phyloP scores from a whole-genome alignment of 129 eudicot genomes.

The Deinandra increscens region DNA sequence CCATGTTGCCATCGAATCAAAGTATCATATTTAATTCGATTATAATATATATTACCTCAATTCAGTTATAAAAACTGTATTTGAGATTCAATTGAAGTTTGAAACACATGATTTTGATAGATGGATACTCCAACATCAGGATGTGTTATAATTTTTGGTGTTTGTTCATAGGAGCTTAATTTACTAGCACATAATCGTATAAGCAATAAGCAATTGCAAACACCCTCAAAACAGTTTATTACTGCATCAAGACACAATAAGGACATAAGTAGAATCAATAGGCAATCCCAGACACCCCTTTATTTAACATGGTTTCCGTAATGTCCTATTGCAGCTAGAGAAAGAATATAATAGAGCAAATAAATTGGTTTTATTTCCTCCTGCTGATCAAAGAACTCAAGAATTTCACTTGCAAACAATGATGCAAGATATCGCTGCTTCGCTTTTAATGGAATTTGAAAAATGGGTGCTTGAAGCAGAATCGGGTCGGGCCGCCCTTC shows the following conservation, averaged over 20 bases:
- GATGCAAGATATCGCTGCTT: slow-evolving; percentile 98
- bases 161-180: not conserved
- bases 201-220: not conserved
- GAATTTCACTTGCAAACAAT: slow-evolving; percentile 90
- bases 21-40: no score
- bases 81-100: not conserved
- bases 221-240: not conserved
- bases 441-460: slow-evolving; percentile 92
- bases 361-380: slow-evolving; percentile 77
- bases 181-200: not conserved
- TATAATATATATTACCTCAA: no score
- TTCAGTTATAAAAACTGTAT: not conserved
- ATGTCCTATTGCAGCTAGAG: slow-evolving; percentile 58
- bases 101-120: not conserved
- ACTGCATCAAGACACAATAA: not conserved
- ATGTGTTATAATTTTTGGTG: not conserved
- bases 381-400: slow-evolving; percentile 83
- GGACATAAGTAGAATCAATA: not conserved
- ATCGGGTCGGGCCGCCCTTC: slow-evolving; percentile 80
- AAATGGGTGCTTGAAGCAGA: slow-evolving; percentile 87
- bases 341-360: slow-evolving; percentile 59
- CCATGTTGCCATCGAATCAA: no score
- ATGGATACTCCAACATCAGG: not conserved
- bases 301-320: slow-evolving; percentile 7
- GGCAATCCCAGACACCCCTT: not conserved